phyloP scores from a whole-genome alignment of 176 grass and related monocot species.

The Aegilops longissima region DNA sequence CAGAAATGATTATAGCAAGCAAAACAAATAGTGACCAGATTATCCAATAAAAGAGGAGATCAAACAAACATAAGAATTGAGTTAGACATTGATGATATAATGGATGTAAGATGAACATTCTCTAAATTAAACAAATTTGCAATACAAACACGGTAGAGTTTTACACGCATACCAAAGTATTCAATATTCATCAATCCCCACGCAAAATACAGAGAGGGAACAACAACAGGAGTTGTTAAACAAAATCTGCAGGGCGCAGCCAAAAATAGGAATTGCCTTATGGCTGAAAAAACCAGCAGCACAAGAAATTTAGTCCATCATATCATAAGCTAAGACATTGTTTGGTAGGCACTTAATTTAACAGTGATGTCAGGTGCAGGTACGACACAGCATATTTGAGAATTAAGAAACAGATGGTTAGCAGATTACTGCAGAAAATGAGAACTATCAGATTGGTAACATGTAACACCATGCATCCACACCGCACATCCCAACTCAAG shows the following conservation, averaged over 20 bases:
- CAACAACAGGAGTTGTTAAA: not conserved
- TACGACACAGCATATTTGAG: not conserved
- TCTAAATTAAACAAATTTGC: not conserved
- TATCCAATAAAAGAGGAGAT: not conserved
- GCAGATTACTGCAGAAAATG: not conserved
- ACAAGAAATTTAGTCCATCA: not conserved
- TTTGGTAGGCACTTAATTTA: not conserved
- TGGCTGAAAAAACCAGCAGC: not conserved
- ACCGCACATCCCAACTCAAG: slow-evolving; percentile 1
- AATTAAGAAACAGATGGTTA: not conserved
- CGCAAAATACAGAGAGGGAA: not conserved
- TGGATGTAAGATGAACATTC: slow-evolving; percentile 14
- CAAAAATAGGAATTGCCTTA: not conserved
- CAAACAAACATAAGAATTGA: not conserved
- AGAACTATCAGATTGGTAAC: not conserved
- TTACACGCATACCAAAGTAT: not conserved
- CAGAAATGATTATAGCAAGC: not conserved
- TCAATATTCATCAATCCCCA: not conserved
- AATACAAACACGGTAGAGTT: not conserved
- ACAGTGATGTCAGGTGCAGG: not conserved
- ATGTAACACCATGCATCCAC: not conserved
- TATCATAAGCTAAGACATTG: not conserved
- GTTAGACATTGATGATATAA: not conserved
- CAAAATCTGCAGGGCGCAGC: not conserved
- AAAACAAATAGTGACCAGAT: not conserved